Evolutionary conservation across 345 rosid genomes (phyloP), one percentile per base, ranked within the genome.

Genomic region (Syzygium jambos): DNA sequence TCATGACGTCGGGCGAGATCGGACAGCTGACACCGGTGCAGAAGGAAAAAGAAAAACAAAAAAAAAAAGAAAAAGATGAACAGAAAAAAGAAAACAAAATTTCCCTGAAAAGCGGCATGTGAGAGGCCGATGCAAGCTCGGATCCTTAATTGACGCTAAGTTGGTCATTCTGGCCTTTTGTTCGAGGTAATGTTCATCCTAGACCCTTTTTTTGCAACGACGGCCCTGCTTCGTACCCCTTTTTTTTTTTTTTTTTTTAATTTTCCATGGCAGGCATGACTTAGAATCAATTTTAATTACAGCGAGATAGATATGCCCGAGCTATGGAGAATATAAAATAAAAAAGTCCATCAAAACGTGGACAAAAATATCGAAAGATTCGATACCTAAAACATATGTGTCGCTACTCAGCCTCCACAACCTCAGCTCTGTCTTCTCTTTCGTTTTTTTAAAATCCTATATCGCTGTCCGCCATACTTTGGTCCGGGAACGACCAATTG

Each of bases 91-190:
- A 17, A 8, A 0, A 30, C 16, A 34, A 7, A 53, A 10, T 17
- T 17, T 7, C 38, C 25, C 7, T 34, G 12, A 34, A 73, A 68
- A 34, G 13, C 16, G 11, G 17, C 11, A 16, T 0, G 2, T 17
- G 25, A 17, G 0, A 8, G 10, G 0, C 0, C 30, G 3, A 1
- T 16, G 4, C 11, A 22, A 65, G 23, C 22, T 1, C 0, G 8
- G 9, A 61, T 1, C 5, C 14, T 30, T 8, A 65, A 30, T 2
- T 65, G 0, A 16, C 22, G 8, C 6, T 65, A 30, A 30, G 30
- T 8, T 2, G 0, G 25, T 41, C 43, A 41, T 41, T 41, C 1
- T 41, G 6, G 43, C 43, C 4, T 41, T 41, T 41, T 41, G 4
- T 41, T 41, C 43, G 43, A 41, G 43, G 1, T 41, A 41, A 41